Evolutionary conservation across 176 grass and related monocot species (phyloP), one percentile per base, ranked within the genome.

Genomic region (Zea luxurians): DNA sequence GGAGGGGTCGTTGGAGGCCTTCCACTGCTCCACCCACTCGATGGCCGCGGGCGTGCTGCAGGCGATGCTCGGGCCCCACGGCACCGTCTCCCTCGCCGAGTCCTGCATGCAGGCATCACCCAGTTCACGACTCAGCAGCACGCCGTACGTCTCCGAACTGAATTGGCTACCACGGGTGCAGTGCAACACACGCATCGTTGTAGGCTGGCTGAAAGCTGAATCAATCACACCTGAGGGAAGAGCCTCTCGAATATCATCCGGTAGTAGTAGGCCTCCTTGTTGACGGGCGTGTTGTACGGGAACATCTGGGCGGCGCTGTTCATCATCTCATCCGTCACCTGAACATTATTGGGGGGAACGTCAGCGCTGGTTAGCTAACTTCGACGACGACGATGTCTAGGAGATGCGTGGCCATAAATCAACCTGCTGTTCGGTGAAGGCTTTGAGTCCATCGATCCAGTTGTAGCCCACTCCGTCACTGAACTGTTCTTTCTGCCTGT

Each of bases 401-500:
- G 66, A 46, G 35, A 75, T 36, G 45, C 63, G 10, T n/a, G n/a
- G n/a, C n/a, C n/a, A 7, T 10, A 20, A 57, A 43, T 81, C 80
- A 90, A 90, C 93, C 83, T 99, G 96, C 21, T 75, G 75, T 2
- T 91, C 90, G 3, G 92, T 93, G 81, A 96, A 91, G 20, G 96
- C 48, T 62, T 99, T 99, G 20, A 96, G 96, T 7, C 96, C 96
- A 66, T 99, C 96, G 68, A 99, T 99, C 96, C 96, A 99, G 78
- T 75, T 96, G 67, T 96, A 99, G 4, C 96, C 92, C 12, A 99
- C 92, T 4, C 96, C 96, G 10, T 99, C 96, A 35, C 96, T 99
- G 88, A 99, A 99, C 36, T 99, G 96, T 61, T 99, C 96, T 55
- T 99, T 99, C 86, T 99, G 96, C 85, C 96, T 91, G 59, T 99